Percentiles rank a stretch among this genome's conserved stretches.
Evolutionary conservation across 129 eudicot species (phyloP).

Genomic region (Tagetes patula): DNA sequence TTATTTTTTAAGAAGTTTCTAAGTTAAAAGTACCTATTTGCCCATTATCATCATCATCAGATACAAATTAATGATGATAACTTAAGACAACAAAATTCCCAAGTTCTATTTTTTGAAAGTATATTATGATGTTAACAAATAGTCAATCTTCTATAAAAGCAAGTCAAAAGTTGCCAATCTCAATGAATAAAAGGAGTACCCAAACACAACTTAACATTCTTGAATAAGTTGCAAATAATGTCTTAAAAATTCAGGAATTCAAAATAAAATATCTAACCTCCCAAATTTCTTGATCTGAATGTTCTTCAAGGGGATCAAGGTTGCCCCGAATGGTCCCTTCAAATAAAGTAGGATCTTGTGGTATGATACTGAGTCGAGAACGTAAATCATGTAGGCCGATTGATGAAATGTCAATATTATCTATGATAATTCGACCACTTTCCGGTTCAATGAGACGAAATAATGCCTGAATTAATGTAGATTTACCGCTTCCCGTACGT

Average conservation of each 20-base stretch:
- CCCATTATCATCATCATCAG: not conserved
- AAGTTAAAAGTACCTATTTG: not conserved
- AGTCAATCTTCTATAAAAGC: not conserved
- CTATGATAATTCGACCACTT: conserved; percentile 78
- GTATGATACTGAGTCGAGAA: conserved; percentile 81
- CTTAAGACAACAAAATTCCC: conserved; percentile 2
- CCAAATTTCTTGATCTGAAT: conserved; percentile 82
- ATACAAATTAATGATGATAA: not conserved
- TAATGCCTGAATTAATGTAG: conserved; percentile 84
- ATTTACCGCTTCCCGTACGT: conserved; percentile 97
- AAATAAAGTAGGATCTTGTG: conserved; percentile 90
- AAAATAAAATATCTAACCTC: conserved; percentile 43
- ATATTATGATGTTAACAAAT: not conserved
- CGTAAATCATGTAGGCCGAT: conserved; percentile 95
- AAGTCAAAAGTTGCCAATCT: not conserved
- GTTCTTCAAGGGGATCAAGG: conserved; percentile 89
- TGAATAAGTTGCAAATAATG: conserved; percentile 12
- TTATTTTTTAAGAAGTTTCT: not conserved
- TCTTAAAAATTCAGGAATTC: not conserved
- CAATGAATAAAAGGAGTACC: not conserved
- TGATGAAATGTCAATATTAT: conserved; percentile 72
- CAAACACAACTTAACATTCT: not conserved
- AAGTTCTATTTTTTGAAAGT: not conserved
- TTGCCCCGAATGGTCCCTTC: conserved; percentile 92
- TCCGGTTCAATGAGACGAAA: conserved; percentile 84